Conservation (phyloP, 352 stramenopile species). For the Globisporangium nodosum region DNA sequence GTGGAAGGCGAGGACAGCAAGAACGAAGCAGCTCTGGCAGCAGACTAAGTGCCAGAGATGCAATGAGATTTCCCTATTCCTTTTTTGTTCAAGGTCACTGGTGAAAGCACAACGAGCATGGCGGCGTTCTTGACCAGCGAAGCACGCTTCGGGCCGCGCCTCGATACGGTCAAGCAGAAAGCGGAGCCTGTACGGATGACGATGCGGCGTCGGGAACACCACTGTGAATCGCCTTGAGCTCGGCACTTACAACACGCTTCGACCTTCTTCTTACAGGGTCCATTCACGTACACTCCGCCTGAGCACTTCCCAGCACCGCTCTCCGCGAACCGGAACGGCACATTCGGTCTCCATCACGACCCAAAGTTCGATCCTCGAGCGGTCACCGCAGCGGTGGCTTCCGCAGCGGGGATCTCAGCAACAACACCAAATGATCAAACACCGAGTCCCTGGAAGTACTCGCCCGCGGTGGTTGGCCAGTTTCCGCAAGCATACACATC, state of each 20-base stretch:
- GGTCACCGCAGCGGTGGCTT: conserved; percentile 1
- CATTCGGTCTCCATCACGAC: conserved; percentile 33
- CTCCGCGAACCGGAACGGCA: conserved; percentile 20
- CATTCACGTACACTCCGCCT: conserved; percentile 34
- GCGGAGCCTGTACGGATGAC: conserved; percentile 31
- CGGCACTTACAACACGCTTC: no score
- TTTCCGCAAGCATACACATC: conserved; percentile 40
- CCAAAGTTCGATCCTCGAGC: neutral
- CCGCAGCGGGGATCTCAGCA: conserved; percentile 3
- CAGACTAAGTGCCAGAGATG: no score
- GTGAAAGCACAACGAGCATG: conserved; percentile 13
- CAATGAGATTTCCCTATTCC: no score
- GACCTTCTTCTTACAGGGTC: conserved; percentile 19
- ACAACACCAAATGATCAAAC: conserved; percentile 8
- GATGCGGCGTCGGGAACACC: neutral
- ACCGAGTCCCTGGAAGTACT: conserved; percentile 33
- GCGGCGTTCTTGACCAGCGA: conserved; percentile 37
- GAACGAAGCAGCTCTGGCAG: no score
- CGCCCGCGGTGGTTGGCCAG: conserved; percentile 27
- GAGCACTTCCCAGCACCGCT: conserved; percentile 15
- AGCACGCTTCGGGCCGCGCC: conserved; percentile 42
- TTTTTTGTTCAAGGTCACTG: no score
- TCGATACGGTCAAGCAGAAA: conserved; percentile 24
- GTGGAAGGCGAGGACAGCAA: no score
- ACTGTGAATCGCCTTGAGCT: neutral